Conservation (phyloP, 805 yeast species). For the Grigorovia humatica region DNA sequence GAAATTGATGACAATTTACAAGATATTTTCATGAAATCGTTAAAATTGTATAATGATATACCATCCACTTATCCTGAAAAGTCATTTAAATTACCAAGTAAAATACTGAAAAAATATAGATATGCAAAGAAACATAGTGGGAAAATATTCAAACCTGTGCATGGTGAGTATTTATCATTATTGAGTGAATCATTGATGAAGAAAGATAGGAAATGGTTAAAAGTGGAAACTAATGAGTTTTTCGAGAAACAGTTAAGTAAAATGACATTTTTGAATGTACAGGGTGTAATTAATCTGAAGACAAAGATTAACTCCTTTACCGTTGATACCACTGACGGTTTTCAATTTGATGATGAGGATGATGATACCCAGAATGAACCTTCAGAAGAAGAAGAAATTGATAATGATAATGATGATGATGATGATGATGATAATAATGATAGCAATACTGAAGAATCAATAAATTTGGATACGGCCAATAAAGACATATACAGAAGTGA, state of each 20-base stretch:
- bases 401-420: neutral
- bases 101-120: conserved; percentile 15
- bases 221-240: conserved; percentile 3
- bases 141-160: neutral
- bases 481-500: neutral
- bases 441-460: too few relatives aligned
- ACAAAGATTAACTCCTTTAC: neutral
- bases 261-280: conserved; percentile 9
- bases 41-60: conserved; percentile 24
- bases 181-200: conserved; percentile 7
- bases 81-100: conserved; percentile 19
- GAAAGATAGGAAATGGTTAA: conserved; percentile 10
- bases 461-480: neutral
- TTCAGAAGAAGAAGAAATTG: too few relatives aligned
- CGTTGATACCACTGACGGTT: neutral
- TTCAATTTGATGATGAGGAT: conserved; percentile 10
- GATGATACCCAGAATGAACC: neutral
- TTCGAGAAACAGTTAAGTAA: conserved; percentile 10
- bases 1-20: conserved; percentile 24
- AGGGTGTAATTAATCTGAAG: neutral
- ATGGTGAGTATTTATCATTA: neutral
- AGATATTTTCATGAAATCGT: conserved; percentile 23
- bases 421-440: neutral
- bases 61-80: conserved; percentile 15
- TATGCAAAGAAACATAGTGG: conserved; percentile 3